Percentiles rank a stretch among this genome's conserved stretches.
These are phyloP conservation scores for Suzukiozyma palmioleophila DNA, from an alignment of 1,139 yeast genomes.

Conservation along the genomic window DNA sequence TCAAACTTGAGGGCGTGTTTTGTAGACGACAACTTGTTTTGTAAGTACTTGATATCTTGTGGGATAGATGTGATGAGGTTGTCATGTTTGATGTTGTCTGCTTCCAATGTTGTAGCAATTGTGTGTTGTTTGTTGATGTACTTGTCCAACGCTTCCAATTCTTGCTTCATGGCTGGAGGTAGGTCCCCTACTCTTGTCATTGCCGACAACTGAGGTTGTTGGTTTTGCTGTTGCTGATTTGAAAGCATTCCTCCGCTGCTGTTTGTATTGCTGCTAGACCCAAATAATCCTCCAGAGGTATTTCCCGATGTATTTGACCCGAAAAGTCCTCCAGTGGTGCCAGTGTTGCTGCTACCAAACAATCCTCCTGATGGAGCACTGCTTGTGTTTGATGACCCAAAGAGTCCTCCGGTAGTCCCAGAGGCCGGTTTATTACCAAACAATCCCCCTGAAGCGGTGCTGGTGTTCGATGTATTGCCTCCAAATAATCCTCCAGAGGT, in stretches of 20 bases:
- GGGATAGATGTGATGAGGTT: slow-evolving; percentile 77
- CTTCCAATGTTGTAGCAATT: slow-evolving; percentile 72
- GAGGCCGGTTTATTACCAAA: slow-evolving; percentile 25
- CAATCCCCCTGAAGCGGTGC: slow-evolving; percentile 24
- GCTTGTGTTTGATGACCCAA: slow-evolving; percentile 20
- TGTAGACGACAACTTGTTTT: slow-evolving; percentile 58
- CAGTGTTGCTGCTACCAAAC: slow-evolving; percentile 10
- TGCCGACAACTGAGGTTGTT: slow-evolving; percentile 55
- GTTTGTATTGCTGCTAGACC: slow-evolving; percentile 8
- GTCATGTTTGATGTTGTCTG: slow-evolving; percentile 60
- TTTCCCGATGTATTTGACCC: not conserved
- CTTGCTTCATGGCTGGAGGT: slow-evolving; percentile 67
- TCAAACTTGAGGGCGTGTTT: slow-evolving; percentile 59
- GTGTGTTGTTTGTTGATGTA: slow-evolving; percentile 82
- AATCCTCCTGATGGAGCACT: slow-evolving; percentile 8
- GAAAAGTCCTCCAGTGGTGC: slow-evolving; percentile 9
- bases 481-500: slow-evolving; percentile 19
- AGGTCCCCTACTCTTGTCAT: slow-evolving; percentile 85
- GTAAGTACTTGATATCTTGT: slow-evolving; percentile 71
- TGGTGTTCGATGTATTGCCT: slow-evolving; percentile 6
- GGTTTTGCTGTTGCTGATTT: slow-evolving; percentile 10
- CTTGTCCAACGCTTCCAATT: slow-evolving; percentile 75
- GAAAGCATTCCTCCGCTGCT: slow-evolving; percentile 9
- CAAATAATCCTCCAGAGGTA: slow-evolving; percentile 19
- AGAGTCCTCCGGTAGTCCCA: slow-evolving; percentile 30